Conservation (phyloP, 441 rosid species). For the Arabidopsis hybrid region DNA sequence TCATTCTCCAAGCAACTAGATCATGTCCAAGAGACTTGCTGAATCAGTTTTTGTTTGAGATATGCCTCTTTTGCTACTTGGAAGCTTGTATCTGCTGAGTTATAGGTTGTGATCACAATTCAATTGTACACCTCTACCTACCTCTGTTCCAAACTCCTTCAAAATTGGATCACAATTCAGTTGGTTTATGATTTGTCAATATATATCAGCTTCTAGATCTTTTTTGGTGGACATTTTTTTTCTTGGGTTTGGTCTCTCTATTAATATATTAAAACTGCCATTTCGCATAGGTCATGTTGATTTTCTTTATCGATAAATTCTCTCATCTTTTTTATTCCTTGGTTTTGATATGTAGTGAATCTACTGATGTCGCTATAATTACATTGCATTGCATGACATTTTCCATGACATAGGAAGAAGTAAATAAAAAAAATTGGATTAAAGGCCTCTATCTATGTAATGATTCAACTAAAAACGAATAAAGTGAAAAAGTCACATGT, state of each 20-base stretch:
- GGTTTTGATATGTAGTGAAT: constrained; percentile 9
- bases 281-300: not conserved
- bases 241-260: not conserved
- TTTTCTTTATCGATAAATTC: not conserved
- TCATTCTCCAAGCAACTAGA: too few relatives aligned
- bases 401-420: constrained; percentile 9
- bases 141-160: not conserved
- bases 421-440: constrained; percentile 26
- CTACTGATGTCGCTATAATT: constrained; percentile 3
- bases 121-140: not conserved
- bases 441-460: not conserved
- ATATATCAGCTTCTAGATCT: not conserved
- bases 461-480: not conserved
- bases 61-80: not conserved
- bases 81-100: not conserved
- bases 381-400: constrained; percentile 21
- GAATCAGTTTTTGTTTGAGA: not conserved
- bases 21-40: not conserved
- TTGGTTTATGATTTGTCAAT: not conserved
- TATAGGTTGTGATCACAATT: not conserved
- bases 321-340: not conserved
- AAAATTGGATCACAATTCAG: not conserved
- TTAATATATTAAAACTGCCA: not conserved
- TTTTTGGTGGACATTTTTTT: not conserved
- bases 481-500: constrained; percentile 15